Base-by-base conservation (phyloP, 345 rosid genomes). In the Microcos paniculata region DNA sequence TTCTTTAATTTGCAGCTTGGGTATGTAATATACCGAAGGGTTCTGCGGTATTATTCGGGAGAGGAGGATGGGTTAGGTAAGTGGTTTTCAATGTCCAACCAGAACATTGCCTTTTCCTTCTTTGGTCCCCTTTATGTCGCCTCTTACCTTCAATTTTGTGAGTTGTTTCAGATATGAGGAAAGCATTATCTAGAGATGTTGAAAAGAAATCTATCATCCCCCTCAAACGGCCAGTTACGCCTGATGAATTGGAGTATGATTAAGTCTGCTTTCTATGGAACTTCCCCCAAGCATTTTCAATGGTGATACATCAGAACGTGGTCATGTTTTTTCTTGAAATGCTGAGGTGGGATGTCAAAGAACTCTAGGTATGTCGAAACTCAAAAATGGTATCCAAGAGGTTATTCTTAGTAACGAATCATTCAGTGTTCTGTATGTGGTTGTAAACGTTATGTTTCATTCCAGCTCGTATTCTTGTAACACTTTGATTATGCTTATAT, bases 11-110 rank as follows among this genome's bases (percentile, higher is more conserved):
- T 59, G 52, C 93, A 94, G 97, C 97, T 92, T 58, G 97, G 97
- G 4, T 94, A 96, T 72, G 84, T 92, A 66, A 92, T 93, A 28
- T 92, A 91, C 76, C 80, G 98, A 85, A 85, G 98, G 74, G 98
- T 94, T 73, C 85, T 94, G 45, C 91, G 97, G 12, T 92, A 94
- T 84, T 96, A 96, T 78, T 96, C 94, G 42, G 97, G 99, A 53
- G 97, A 96, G 62, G 99, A 92, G 84, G 97, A 89, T 81, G 98
- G 97, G 1, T 84, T 92, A 82, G 92, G 99, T 91, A 79, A 87
- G 85, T 80, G 40, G 58, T 3, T 72, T 76, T 55, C 65, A 33
- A n/a, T 38, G 67, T 45, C 24, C 23, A 28, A 3, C 51, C 16
- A 6, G 42, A 46, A 15, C 15, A 15, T 16, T 30, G 8, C 4